A percentile compares a stretch with the other conserved stretches of the same genome.
phyloP scores from a whole-genome alignment of 257 asterid species.

The Solanum sejunctum region DNA sequence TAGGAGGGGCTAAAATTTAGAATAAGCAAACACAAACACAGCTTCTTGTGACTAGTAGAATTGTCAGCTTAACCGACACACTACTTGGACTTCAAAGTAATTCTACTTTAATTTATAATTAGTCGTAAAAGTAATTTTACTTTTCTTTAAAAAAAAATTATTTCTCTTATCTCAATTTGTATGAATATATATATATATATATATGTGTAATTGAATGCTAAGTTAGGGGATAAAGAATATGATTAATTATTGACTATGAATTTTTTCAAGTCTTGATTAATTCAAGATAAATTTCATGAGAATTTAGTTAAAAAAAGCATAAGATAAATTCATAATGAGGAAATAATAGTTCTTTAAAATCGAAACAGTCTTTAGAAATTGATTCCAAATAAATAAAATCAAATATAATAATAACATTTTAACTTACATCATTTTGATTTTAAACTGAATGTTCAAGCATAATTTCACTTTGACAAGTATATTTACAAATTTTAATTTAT shows the following conservation, averaged over 20 bases:
- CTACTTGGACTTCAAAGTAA: neutral
- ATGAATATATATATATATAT: neutral
- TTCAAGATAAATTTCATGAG: too few species aligned
- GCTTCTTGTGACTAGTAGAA: neutral
- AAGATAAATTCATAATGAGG: too few species aligned
- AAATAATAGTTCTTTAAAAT: too few species aligned
- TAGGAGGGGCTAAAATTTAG: neutral
- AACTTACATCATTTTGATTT: neutral
- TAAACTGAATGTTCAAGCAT: neutral
- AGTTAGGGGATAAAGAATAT: neutral
- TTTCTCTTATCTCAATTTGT: neutral
- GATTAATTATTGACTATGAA: too few species aligned
- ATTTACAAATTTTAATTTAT: neutral
- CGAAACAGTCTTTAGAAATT: too few species aligned
- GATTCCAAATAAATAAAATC: too few species aligned
- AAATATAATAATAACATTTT: neutral
- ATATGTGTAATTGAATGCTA: neutral
- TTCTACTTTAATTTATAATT: neutral
- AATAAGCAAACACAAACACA: neutral
- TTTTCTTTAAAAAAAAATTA: neutral
- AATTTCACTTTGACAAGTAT: neutral
- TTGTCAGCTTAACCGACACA: neutral
- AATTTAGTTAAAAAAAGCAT: too few species aligned
- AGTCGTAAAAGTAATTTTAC: neutral
- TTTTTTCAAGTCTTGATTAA: too few species aligned